Evolutionary conservation across 371 early-diverging fungal genomes (phyloP).

Genomic region (Apophysomyces elegans): DNA sequence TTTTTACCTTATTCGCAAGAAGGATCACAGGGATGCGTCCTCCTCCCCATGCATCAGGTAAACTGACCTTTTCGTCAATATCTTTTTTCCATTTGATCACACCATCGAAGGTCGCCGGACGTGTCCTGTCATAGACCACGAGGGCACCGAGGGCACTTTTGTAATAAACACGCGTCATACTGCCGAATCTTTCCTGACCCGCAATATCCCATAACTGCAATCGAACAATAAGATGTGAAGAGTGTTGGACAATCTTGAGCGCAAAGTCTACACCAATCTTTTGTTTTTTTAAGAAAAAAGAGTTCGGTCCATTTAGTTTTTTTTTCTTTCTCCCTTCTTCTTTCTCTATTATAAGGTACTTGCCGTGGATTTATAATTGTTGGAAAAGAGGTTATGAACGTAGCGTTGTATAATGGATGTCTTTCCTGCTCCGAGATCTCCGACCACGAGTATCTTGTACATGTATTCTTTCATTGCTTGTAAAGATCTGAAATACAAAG

Average conservation of each 20-base stretch:
- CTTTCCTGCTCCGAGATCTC: conserved; percentile 76
- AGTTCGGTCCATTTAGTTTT: too few relatives aligned
- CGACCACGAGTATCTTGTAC: conserved; percentile 76
- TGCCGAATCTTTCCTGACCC: conserved; percentile 73
- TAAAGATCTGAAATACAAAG: background rate
- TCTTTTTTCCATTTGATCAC: conserved; percentile 66
- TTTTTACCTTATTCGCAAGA: conserved; percentile 51
- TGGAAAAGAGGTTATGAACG: conserved; percentile 67
- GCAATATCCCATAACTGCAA: conserved; percentile 78
- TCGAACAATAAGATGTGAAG: conserved; percentile 47
- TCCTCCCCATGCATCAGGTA: conserved; percentile 42
- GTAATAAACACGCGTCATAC: conserved; percentile 71
- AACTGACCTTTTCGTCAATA: conserved; percentile 48
- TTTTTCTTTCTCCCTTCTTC: too few relatives aligned
- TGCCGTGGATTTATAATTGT: conserved; percentile 70
- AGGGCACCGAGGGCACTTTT: conserved; percentile 71
- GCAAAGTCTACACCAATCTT: conserved; percentile 82
- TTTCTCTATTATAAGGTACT: background rate
- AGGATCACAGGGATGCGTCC: conserved; percentile 50
- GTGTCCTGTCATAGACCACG: conserved; percentile 70
- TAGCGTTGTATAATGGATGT: conserved; percentile 65
- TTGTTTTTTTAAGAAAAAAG: too few relatives aligned
- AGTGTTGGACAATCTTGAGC: conserved; percentile 69
- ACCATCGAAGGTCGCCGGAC: conserved; percentile 62
- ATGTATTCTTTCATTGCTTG: conserved; percentile 31